Base-by-base conservation (phyloP, 2,329 filamentous ascomycete species). In the Chaetomium strumarium region DNA sequence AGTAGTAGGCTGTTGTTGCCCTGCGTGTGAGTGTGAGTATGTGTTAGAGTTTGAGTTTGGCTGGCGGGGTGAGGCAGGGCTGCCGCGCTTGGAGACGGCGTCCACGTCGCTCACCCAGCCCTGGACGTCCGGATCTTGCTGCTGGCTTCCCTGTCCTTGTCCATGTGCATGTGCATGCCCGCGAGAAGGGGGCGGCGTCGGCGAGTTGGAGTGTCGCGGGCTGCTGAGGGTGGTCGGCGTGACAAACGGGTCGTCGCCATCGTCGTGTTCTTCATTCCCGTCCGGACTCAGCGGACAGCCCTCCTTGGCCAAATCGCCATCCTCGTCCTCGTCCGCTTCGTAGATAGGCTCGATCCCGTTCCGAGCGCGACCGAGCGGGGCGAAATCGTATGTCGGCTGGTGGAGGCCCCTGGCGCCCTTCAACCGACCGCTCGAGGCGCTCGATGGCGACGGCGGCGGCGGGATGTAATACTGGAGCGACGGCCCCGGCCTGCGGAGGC, bases 61-160 rank as follows among this genome's bases (percentile, higher is more conserved):
- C n/a, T n/a, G 11, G 36, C 34, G 7, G 29, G 38, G 1, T 44
- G 38, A 16, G n/a, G 44, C 13, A 33, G 44, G 30, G 8, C 31
- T 33, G 31, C 31, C 31, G 31, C 7, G 31, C 31, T 7, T 33
- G 5, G 50, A 19, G 13, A 76, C 74, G 2, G 74, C 76, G 55
- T 81, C 78, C 1, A 81, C 71, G 34, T 80, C 77, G 0, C 74
- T 73, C 42, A 80, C 77, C 79, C 79, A 83, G 55, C 77, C 75
- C 51, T 77, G 76, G 2, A 82, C 78, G 31, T 81, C 79, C 0
- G 74, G 74, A 58, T 82, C 75, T 44, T 70, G 47, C 56, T 63
- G 20, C 58, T 60, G 57, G 40, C 55, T 31, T 61, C 11, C 31
- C 14, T n/a, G 34, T 9, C 17, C 30, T 13, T 16, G 43, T 10